These are phyloP conservation scores for Warburgia ugandensis DNA, from an alignment of 164 flowering plant species.

Conservation along the genomic window DNA sequence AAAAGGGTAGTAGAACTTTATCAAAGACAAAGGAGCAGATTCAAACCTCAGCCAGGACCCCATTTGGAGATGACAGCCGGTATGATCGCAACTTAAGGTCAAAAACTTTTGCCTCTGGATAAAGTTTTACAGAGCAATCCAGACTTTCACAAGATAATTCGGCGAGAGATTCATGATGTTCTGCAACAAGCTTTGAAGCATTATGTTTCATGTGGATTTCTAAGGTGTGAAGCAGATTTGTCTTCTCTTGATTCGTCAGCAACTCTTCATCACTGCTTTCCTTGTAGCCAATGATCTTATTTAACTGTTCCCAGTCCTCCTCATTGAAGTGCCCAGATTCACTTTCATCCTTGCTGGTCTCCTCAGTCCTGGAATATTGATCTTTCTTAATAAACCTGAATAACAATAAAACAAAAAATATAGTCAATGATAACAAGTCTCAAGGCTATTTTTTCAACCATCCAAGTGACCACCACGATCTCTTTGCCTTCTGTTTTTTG, in stretches of 20 bases:
- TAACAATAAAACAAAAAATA: no score
- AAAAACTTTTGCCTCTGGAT: slow-evolving; percentile 75
- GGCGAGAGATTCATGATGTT: slow-evolving; percentile 49
- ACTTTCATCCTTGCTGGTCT: slow-evolving; percentile 48
- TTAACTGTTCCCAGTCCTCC: slow-evolving; percentile 90
- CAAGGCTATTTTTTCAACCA: slow-evolving; percentile 55
- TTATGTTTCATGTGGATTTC: slow-evolving; percentile 83
- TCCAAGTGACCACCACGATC: slow-evolving; percentile 96
- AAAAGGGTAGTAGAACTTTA: no score
- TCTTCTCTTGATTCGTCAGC: slow-evolving; percentile 28
- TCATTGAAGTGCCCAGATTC: slow-evolving; percentile 56
- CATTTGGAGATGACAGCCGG: slow-evolving; percentile 76
- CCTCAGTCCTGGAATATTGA: slow-evolving; percentile 44
- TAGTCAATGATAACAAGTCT: no score
- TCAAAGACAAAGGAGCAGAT: no score
- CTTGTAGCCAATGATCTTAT: slow-evolving; percentile 83
- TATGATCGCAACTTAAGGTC: slow-evolving; percentile 84
- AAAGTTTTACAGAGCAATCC: slow-evolving; percentile 64
- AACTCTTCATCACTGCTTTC: slow-evolving; percentile 52
- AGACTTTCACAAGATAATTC: slow-evolving; percentile 87
- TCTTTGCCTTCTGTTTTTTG: slow-evolving; percentile 49
- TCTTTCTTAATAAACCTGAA: slow-evolving; percentile 8
- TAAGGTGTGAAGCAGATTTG: slow-evolving; percentile 54
- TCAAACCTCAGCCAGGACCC: slow-evolving; percentile 83
- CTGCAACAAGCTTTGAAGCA: slow-evolving; percentile 79